Conservation (phyloP, 2,329 filamentous ascomycete species). For the Fusarium tupiense region DNA sequence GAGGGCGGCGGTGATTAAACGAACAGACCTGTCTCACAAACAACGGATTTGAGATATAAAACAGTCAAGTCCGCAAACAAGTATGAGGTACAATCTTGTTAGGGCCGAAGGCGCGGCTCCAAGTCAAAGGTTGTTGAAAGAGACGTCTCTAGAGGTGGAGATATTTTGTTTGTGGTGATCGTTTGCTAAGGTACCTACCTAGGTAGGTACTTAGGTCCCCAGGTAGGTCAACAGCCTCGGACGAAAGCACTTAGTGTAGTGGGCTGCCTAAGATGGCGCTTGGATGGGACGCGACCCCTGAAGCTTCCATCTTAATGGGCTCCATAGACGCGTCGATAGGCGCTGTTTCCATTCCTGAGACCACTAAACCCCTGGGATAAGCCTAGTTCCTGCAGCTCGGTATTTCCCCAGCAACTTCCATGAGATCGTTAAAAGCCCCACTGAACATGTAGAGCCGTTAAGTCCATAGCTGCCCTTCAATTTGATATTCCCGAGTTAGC, state of each 20-base stretch:
- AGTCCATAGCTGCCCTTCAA: neutral
- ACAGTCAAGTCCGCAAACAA: neutral
- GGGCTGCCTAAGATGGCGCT: neutral
- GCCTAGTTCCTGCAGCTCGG: conserved; percentile 26
- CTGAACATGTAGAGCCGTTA: neutral
- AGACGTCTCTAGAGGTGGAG: conserved; percentile 24
- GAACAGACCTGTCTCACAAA: neutral
- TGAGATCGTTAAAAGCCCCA: conserved; percentile 13
- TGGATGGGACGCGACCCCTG: conserved; percentile 22
- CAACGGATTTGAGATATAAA: neutral
- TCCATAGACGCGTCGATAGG: conserved; percentile 28
- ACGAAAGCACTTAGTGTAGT: neutral
- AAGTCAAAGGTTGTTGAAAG: conserved; percentile 17
- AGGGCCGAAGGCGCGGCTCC: conserved; percentile 5
- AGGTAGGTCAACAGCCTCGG: conserved; percentile 2
- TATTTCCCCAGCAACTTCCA: conserved; percentile 38
- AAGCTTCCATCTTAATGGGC: conserved; percentile 10
- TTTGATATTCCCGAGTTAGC: neutral
- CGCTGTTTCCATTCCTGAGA: conserved; percentile 21
- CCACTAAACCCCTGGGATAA: conserved; percentile 16
- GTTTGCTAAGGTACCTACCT: neutral
- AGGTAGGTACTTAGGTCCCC: too few relatives aligned
- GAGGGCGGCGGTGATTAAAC: neutral
- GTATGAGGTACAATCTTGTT: conserved; percentile 4
- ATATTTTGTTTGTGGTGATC: conserved; percentile 24